Evolutionary conservation across 371 early-diverging fungal species (phyloP).

Genomic region (Mortierella sp.): DNA sequence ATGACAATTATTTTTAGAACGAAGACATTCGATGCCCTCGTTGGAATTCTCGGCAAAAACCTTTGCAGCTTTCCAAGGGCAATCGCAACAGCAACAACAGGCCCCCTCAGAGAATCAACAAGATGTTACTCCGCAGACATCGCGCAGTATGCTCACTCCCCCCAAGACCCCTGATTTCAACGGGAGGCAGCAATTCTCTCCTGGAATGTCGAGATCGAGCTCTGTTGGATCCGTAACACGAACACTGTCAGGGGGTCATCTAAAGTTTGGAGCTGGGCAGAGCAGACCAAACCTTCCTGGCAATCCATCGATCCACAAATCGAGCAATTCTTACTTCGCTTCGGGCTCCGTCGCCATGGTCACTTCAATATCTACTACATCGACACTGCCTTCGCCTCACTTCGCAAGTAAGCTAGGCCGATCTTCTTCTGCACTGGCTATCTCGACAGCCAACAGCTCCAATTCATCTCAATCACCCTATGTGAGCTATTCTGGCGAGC

Average conservation of each 20-base stretch:
- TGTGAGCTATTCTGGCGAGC: constrained; percentile 13
- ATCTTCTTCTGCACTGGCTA: constrained; percentile 23
- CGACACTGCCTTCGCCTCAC: constrained; percentile 11
- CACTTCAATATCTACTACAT: constrained; percentile 8
- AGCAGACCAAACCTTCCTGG: constrained; percentile 37
- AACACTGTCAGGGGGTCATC: background rate
- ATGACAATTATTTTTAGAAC: constrained; percentile 16
- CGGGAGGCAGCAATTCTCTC: constrained; percentile 24
- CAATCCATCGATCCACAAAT: constrained; percentile 38
- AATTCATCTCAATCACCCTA: constrained; percentile 2
- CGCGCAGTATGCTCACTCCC: constrained; percentile 23
- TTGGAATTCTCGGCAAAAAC: constrained; percentile 31
- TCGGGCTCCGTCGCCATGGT: constrained; percentile 16
- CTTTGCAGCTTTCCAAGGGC: constrained; percentile 19
- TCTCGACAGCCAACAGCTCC: constrained; percentile 1
- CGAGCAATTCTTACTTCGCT: constrained; percentile 17
- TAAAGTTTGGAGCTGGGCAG: constrained; percentile 15
- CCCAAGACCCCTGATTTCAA: constrained; percentile 38
- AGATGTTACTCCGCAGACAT: constrained; percentile 2
- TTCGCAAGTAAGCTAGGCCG: constrained; percentile 18
- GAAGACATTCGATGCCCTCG: constrained; percentile 54
- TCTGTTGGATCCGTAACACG: constrained; percentile 37
- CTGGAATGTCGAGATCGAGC: constrained; percentile 45
- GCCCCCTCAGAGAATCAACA: constrained; percentile 1
- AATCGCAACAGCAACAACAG: constrained; percentile 14